Conservation (phyloP, 208 protist species). For the Blastocrithidia nonstop region DNA sequence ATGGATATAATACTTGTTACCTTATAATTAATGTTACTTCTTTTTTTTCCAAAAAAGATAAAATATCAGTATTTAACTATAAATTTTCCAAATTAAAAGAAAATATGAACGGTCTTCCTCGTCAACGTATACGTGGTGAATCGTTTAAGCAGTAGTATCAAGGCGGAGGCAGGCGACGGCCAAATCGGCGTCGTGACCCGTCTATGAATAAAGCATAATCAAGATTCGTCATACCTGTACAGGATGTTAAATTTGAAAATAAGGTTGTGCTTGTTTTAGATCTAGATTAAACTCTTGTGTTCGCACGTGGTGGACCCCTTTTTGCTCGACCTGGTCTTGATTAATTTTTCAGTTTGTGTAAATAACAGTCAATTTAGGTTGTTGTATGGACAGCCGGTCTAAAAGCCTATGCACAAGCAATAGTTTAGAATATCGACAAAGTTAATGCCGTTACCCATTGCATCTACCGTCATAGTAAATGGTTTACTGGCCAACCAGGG, state of each 20-base stretch:
- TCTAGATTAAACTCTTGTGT: constrained; percentile 84
- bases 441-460: constrained; percentile 70
- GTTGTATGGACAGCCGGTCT: constrained; percentile 87
- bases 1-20: too few relatives aligned
- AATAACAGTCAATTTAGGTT: constrained; percentile 72
- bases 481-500: constrained; percentile 85
- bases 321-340: constrained; percentile 77
- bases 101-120: too few relatives aligned
- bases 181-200: constrained; percentile 62
- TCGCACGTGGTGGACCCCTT: constrained; percentile 71
- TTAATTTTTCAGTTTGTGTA: constrained; percentile 79
- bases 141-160: constrained; percentile 91
- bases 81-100: constrained; percentile 32
- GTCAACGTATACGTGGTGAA: constrained; percentile 74
- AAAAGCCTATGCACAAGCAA: constrained; percentile 84
- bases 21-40: too few relatives aligned
- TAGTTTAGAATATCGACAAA: constrained; percentile 86
- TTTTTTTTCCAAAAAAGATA: too few relatives aligned
- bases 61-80: constrained; percentile 57
- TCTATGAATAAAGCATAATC: constrained; percentile 81
- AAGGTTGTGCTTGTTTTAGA: constrained; percentile 83
- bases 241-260: constrained; percentile 48
- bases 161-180: constrained; percentile 28
- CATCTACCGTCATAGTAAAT: constrained; percentile 88
- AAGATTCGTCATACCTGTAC: constrained; percentile 61